A percentile compares a stretch with the other conserved stretches of the same genome.
Evolutionary conservation across 2,329 filamentous ascomycete species (phyloP).

Genomic region (Talaromyces piceae): DNA sequence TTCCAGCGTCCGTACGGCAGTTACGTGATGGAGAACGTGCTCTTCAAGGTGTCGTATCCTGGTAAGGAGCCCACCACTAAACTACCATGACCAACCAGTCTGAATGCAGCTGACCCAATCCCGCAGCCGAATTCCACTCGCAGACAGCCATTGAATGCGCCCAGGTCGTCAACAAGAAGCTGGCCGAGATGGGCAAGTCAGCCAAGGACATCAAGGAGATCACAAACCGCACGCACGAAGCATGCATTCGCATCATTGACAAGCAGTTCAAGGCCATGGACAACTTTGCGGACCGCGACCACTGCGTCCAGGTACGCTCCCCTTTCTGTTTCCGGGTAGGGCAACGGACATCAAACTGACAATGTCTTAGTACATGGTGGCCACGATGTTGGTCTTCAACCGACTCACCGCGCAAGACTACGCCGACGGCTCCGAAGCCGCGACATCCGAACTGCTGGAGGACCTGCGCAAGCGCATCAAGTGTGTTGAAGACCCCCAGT

Average conservation of each 20-base stretch:
- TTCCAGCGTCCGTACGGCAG: conserved; percentile 95
- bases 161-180: conserved; percentile 75
- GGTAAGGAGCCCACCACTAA: conserved; percentile 49
- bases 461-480: conserved; percentile 86
- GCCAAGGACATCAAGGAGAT: conserved; percentile 89
- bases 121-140: conserved; percentile 97
- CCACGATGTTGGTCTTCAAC: conserved; percentile 92
- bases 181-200: conserved; percentile 78
- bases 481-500: conserved; percentile 93
- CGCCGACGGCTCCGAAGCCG: conserved; percentile 84
- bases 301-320: conserved; percentile 73
- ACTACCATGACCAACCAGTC: too few relatives aligned
- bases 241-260: conserved; percentile 98
- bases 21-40: conserved; percentile 99
- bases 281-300: conserved; percentile 98
- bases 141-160: conserved; percentile 96
- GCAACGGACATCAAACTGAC: conserved; percentile 19
- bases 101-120: too few relatives aligned
- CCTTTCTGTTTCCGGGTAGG: not conserved
- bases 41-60: conserved; percentile 99
- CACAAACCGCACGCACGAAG: conserved; percentile 94
- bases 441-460: conserved; percentile 81
- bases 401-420: conserved; percentile 92
- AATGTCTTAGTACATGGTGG: conserved; percentile 72
- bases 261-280: conserved; percentile 99